A percentile compares a stretch with the other conserved stretches of the same genome.
phyloP scores from a whole-genome alignment of 169 alveolate genomes.

The Theileria equi region DNA sequence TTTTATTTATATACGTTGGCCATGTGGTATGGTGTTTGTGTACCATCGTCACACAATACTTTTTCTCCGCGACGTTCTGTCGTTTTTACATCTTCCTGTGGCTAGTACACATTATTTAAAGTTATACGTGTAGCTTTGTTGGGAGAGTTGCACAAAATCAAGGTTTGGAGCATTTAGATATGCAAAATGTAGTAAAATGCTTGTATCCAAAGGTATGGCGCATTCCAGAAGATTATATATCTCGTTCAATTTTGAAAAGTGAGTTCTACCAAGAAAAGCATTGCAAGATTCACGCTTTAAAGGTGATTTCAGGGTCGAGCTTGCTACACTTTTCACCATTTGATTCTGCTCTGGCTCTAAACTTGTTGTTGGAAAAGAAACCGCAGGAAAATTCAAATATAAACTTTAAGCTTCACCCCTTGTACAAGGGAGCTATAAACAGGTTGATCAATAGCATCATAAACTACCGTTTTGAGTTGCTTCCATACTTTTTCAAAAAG shows the following conservation, averaged over 20 bases:
- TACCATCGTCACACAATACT: no score
- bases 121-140: no score
- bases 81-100: no score
- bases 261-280: slow-evolving; percentile 3
- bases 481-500: slow-evolving; percentile 31
- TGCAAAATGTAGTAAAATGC: slow-evolving; percentile 6
- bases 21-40: no score
- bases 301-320: slow-evolving; percentile 42
- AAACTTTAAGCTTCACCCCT: slow-evolving; percentile 23
- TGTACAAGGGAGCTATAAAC: slow-evolving; percentile 25
- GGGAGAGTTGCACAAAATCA: no score
- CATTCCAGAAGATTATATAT: slow-evolving; percentile 31
- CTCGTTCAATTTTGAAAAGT: slow-evolving; percentile 28
- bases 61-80: no score
- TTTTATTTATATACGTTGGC: no score
- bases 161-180: neutral
- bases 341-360: slow-evolving; percentile 49
- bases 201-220: slow-evolving; percentile 38
- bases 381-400: neutral
- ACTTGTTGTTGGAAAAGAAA: slow-evolving; percentile 5
- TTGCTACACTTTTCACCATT: slow-evolving; percentile 41
- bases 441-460: slow-evolving; percentile 23
- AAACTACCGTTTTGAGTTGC: slow-evolving; percentile 31
- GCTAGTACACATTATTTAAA: no score
- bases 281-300: slow-evolving; percentile 13